Evolutionary conservation across 73 alveolate genomes (phyloP), one percentile per base, ranked within the genome.

Genomic region (Urostyla sp.): DNA sequence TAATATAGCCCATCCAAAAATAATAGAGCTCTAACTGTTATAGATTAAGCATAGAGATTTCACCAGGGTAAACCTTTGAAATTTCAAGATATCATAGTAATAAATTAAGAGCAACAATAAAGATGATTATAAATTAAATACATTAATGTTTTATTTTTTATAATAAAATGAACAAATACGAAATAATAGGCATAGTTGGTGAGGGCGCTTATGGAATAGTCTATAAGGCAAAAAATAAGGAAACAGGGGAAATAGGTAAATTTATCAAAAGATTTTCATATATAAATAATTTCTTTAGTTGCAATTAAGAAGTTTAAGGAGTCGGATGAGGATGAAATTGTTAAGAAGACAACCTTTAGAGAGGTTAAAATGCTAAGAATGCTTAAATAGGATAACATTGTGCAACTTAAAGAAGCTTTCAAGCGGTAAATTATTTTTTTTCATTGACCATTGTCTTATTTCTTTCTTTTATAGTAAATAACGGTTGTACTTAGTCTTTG

Each of bases 141-240:
- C 10, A 21, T 27, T 31, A 58, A 15, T n/a, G n/a, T 11, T n/a
- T 0, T 0, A 8, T 21, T n/a, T 56, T 36, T 24, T 18, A 31
- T n/a, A 72, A 28, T 73, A 86, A 77, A 18, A 93, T 93, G 98
- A 93, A 93, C 87, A 93, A 93, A 87, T 93, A 93, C 92, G 98
- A 93, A 73, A 95, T 91, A 1, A 59, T 85, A 46, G 98, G 98
- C 60, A 95, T 92, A 18, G 97, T 94, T 16, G 98, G 98, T 26
- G 98, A 94, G 61, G 98, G 98, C 7, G 98, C 97, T 56, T 94
- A 94, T 54, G 98, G 98, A 11, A 93, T 94, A 15, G 98, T 94
- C 49, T 88, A 91, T 58, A 91, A 94, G 56, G 88, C 96, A 36
- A 94, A 87, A 82, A 91, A 91, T 77, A 89, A 90, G 52, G 98